phyloP scores from a whole-genome alignment of 164 flowering plant species.

The Stephania japonica region DNA sequence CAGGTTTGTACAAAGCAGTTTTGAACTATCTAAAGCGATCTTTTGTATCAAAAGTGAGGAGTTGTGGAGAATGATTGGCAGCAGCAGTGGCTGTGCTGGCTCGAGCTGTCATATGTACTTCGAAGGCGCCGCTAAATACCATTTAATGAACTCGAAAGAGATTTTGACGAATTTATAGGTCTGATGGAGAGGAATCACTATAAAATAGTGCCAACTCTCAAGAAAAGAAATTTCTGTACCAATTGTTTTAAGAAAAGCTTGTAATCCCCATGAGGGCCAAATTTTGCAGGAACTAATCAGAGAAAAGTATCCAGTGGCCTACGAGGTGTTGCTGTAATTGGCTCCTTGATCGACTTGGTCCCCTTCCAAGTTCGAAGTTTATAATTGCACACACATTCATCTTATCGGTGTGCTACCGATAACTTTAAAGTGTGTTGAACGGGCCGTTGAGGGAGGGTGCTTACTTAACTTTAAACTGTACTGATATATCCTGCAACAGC shows the following conservation, averaged over 20 bases:
- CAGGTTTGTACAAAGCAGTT: not conserved
- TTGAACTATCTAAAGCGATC: not conserved
- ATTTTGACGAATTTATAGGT: not conserved
- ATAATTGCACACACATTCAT: too few species aligned
- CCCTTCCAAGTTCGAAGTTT: too few species aligned
- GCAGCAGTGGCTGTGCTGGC: not conserved
- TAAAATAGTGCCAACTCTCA: not conserved
- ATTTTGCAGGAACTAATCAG: not conserved
- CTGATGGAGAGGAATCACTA: not conserved
- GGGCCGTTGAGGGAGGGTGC: too few species aligned
- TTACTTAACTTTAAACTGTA: not conserved
- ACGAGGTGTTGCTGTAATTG: not conserved
- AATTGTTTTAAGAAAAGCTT: not conserved
- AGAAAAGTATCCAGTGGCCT: not conserved
- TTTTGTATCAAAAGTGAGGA: not conserved
- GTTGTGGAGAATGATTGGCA: not conserved
- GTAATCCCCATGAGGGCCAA: not conserved
- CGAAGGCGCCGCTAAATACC: not conserved
- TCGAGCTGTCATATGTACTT: not conserved
- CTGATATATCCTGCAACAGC: not conserved
- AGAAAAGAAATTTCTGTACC: not conserved
- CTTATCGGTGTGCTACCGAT: too few species aligned
- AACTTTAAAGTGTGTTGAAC: too few species aligned
- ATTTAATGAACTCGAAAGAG: not conserved
- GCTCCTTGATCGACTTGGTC: not conserved